phyloP scores from a whole-genome alignment of 495 filamentous ascomycete species.

The Aspergillus egyptiacus region DNA sequence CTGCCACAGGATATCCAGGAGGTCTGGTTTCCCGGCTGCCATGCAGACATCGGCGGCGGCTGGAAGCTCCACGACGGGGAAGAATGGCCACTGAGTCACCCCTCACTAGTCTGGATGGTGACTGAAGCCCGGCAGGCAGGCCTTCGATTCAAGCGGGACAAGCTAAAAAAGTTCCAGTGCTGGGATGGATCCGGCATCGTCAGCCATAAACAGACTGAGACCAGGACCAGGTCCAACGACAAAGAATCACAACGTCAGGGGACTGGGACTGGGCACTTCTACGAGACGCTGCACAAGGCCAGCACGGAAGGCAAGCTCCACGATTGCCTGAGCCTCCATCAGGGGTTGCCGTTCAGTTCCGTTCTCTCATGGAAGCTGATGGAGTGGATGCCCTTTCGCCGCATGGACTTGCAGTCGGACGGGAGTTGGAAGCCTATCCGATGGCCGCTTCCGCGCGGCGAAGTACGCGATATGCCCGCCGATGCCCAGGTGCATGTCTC shows the following conservation, averaged over 20 bases:
- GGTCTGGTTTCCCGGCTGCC: conserved; percentile 78
- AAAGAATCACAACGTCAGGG: no score
- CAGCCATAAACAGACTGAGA: no score
- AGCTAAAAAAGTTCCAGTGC: conserved; percentile 61
- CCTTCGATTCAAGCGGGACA: conserved; percentile 61
- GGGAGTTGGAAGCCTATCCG: conserved; percentile 76
- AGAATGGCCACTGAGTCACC: conserved; percentile 60
- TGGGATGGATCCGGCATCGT: conserved; percentile 36
- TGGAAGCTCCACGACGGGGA: conserved; percentile 60
- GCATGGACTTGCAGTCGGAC: conserved; percentile 70
- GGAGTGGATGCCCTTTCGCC: conserved; percentile 79
- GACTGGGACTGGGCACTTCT: no score
- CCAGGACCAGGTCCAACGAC: no score
- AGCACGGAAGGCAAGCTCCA: conserved; percentile 62
- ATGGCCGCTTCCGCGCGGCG: conserved; percentile 75
- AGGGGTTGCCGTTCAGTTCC: conserved; percentile 51
- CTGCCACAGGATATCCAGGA: conserved; percentile 71
- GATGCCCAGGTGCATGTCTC: conserved; percentile 66
- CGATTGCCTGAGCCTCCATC: conserved; percentile 64
- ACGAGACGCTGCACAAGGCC: conserved; percentile 27
- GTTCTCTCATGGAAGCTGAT: conserved; percentile 75
- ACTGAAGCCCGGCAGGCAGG: conserved; percentile 70
- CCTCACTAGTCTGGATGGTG: conserved; percentile 80
- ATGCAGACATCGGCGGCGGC: conserved; percentile 80
- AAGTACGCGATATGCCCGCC: conserved; percentile 72